Percentiles rank a stretch among this genome's conserved stretches.
These are phyloP conservation scores for Ramularia endophylla DNA, from an alignment of 2,329 filamentous ascomycete genomes.

Conservation along the genomic window DNA sequence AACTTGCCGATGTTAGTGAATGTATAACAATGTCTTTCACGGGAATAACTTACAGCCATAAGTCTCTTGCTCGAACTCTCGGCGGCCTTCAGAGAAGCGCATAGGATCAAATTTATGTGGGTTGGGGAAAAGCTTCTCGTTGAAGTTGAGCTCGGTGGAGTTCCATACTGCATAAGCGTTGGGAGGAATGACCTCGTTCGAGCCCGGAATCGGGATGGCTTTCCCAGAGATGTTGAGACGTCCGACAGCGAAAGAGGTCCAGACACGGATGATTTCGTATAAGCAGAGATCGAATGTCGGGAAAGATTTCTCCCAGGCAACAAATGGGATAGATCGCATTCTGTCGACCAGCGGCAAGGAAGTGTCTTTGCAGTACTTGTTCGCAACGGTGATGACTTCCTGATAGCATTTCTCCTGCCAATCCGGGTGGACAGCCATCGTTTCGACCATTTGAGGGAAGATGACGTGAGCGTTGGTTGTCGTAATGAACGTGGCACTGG, in stretches of 20 bases:
- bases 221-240: slow-evolving; percentile 47
- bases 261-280: slow-evolving; percentile 49
- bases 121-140: slow-evolving; percentile 22
- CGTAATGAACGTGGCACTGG: slow-evolving; percentile 51
- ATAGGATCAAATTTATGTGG: slow-evolving; percentile 8
- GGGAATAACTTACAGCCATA: slow-evolving; percentile 13
- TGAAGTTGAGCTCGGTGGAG: slow-evolving; percentile 21
- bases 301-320: slow-evolving; percentile 52
- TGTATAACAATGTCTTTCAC: too few relatives aligned
- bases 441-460: slow-evolving; percentile 38
- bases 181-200: slow-evolving; percentile 21
- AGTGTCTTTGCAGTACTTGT: slow-evolving; percentile 35
- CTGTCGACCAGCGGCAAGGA: slow-evolving; percentile 29
- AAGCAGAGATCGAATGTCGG: slow-evolving; percentile 47
- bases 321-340: slow-evolving; percentile 41
- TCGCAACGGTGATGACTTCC: slow-evolving; percentile 43
- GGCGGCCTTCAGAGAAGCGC: slow-evolving; percentile 10
- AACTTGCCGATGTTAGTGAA: slow-evolving; percentile 1
- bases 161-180: slow-evolving; percentile 21
- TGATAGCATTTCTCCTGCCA: slow-evolving; percentile 41
- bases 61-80: slow-evolving; percentile 15
- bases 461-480: slow-evolving; percentile 49
- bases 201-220: slow-evolving; percentile 36
- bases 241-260: slow-evolving; percentile 36
- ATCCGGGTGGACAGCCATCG: slow-evolving; percentile 30